A percentile compares a stretch with the other conserved stretches of the same genome.
phyloP scores from a whole-genome alignment of 140 eudicot genomes.

The Stevia rebaudiana region DNA sequence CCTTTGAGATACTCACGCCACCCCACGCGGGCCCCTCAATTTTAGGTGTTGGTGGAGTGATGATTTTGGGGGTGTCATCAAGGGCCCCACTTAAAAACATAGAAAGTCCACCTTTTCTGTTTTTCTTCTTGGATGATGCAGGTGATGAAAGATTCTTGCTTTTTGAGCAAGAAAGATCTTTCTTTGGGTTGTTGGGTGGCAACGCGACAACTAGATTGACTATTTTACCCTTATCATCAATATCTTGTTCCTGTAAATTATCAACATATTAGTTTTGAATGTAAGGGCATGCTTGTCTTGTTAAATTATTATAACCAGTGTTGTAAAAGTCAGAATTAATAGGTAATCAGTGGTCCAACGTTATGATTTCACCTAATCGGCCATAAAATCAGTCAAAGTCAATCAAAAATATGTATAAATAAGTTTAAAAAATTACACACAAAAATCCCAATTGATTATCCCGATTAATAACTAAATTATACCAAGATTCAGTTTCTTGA shows the following conservation, averaged over 20 bases:
- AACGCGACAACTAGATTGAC: slow-evolving; percentile 25
- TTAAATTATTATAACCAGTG: background rate
- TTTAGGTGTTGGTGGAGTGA: slow-evolving; percentile 50
- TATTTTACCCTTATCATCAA: slow-evolving; percentile 25
- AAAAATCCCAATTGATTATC: too few relatives aligned
- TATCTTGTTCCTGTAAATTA: slow-evolving; percentile 41
- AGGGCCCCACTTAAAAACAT: slow-evolving; percentile 92
- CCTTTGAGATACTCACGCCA: slow-evolving; percentile 52
- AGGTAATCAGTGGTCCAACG: too few relatives aligned
- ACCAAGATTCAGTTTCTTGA: background rate
- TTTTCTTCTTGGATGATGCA: slow-evolving; percentile 69
- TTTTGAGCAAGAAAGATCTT: slow-evolving; percentile 28
- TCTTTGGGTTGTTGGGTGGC: slow-evolving; percentile 23
- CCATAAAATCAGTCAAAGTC: too few relatives aligned
- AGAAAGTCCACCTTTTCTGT: slow-evolving; percentile 89
- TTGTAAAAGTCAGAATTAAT: too few relatives aligned
- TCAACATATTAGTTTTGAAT: background rate
- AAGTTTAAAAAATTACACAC: too few relatives aligned
- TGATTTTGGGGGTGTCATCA: slow-evolving; percentile 60
- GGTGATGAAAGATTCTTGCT: slow-evolving; percentile 33
- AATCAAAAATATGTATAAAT: too few relatives aligned
- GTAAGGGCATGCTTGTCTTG: background rate
- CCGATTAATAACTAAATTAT: too few relatives aligned
- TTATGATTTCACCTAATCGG: too few relatives aligned
- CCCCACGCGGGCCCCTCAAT: slow-evolving; percentile 98